A percentile compares a stretch with the other conserved stretches of the same genome.
Evolutionary conservation across 768 basidiomycete species (phyloP).

Genomic region (Tricholoma hemisulphureum): DNA sequence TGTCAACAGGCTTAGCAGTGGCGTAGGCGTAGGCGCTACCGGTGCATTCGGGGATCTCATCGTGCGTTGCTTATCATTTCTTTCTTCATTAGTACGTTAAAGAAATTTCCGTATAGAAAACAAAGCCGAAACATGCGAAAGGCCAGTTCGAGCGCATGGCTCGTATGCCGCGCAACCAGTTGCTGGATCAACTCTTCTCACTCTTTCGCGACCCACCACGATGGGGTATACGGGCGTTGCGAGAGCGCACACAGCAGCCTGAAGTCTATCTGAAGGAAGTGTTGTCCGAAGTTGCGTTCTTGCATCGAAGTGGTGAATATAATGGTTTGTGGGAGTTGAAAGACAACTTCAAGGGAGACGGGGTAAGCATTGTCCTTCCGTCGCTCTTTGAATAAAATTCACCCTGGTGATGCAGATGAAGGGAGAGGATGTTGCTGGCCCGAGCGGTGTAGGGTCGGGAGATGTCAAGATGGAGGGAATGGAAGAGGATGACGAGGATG

Average conservation of each 20-base stretch:
- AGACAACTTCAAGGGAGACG: conserved; percentile 65
- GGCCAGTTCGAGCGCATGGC: conserved; percentile 84
- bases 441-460: conserved; percentile 27
- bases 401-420: conserved; percentile 35
- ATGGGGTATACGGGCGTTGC: conserved; percentile 77
- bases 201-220: conserved; percentile 77
- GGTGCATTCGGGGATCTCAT: conserved; percentile 64
- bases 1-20: conserved; percentile 77
- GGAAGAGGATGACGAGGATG: conserved; percentile 42
- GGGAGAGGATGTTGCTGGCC: conserved; percentile 43
- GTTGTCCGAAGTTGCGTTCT: conserved; percentile 68
- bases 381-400: background rate
- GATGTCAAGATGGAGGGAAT: conserved; percentile 53
- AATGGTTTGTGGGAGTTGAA: conserved; percentile 81
- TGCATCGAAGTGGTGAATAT: conserved; percentile 78
- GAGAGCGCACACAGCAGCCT: conserved; percentile 82
- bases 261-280: conserved; percentile 86
- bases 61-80: conserved; percentile 41
- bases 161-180: conserved; percentile 87
- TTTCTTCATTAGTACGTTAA: background rate
- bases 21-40: conserved; percentile 57
- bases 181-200: conserved; percentile 78
- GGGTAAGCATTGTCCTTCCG: conserved; percentile 37
- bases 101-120: conserved; percentile 43
- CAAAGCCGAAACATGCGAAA: conserved; percentile 65